Percentiles rank a stretch among this genome's conserved stretches.
These are phyloP conservation scores for Talaromyces sp. DNA, from an alignment of 2,329 filamentous ascomycete genomes.

Conservation along the genomic window DNA sequence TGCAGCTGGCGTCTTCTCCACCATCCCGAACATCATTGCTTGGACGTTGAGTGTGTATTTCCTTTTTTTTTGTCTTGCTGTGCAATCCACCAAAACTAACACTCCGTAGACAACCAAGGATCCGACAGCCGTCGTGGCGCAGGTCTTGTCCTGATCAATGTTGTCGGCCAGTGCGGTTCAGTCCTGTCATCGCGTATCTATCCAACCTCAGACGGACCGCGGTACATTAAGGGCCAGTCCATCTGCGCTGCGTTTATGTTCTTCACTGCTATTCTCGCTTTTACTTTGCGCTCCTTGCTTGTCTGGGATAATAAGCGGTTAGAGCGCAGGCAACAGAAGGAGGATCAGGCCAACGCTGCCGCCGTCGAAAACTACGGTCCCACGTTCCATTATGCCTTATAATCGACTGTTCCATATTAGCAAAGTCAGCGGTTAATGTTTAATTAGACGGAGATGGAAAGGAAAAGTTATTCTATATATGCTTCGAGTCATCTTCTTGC, in stretches of 20 bases:
- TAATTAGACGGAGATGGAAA: background rate
- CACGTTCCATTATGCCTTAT: background rate
- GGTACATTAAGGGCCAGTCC: background rate
- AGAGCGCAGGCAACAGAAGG: background rate
- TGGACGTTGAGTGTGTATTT: background rate
- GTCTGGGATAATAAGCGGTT: background rate
- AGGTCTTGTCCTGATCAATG: background rate
- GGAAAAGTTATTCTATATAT: background rate
- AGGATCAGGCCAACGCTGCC: background rate
- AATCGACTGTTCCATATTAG: background rate
- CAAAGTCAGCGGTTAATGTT: background rate
- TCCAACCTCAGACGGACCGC: background rate
- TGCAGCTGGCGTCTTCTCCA: background rate
- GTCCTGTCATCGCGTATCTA: background rate
- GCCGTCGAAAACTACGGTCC: background rate
- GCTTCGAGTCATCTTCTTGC: too few species aligned
- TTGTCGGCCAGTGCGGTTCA: background rate
- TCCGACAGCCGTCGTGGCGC: background rate
- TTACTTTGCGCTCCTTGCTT: background rate
- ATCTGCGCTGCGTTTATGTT: background rate
- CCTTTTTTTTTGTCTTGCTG: too few species aligned
- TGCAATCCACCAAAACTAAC: background rate
- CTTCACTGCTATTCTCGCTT: background rate
- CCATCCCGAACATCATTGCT: background rate
- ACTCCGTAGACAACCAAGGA: background rate